Evolutionary conservation across 192 early-diverging fungal genomes (phyloP), one percentile per base, ranked within the genome.

Genomic region (Backusella parvicylindrica): DNA sequence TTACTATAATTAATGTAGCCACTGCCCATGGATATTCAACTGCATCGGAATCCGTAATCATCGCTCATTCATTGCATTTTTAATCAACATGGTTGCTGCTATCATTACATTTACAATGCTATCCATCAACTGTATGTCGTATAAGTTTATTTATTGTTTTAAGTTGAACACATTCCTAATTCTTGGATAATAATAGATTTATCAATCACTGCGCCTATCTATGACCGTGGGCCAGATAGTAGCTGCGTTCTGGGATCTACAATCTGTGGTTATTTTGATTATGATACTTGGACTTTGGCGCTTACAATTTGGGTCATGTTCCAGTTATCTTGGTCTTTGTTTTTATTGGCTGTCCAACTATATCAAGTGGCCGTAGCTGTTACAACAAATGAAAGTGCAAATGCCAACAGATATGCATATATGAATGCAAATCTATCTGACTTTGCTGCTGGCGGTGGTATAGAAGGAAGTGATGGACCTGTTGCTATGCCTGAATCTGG

Each of bases 21-120:
- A 98, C 76, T 98, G 98, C 71, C 98, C 96, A 21, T 99, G 96
- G 97, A 97, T 95, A 33, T 92, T 89, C 84, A 99, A 97, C 85
- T 97, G 95, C 79, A 92, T 97, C 76, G 97, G 97, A 1, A 85
- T 90, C 16, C 82, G 84, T 67, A 99, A 99, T 77, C 97, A 99
- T 77, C 86, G 92, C 9, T 77, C 89, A 30, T 99, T 99, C 79
- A 88, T 99, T 81, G 32, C 91, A 2, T 99, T 96, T 83, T 81
- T 93, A 33, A 50, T 84, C 3, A 79, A 90, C 31, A 90, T 98
- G 76, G 72, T 91, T 28, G 21, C 83, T 16, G 85, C 88, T 30
- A 89, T 92, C 8, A 81, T 83, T 26, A 41, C 85, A 7, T 97
- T 92, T 74, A 75, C 86, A 6, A 77, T 81, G 60, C 77, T 97